Percentiles rank a stretch among this genome's conserved stretches.
Evolutionary conservation across 2,329 filamentous ascomycete species (phyloP).

Genomic region (Trichoderma arundinaceum): DNA sequence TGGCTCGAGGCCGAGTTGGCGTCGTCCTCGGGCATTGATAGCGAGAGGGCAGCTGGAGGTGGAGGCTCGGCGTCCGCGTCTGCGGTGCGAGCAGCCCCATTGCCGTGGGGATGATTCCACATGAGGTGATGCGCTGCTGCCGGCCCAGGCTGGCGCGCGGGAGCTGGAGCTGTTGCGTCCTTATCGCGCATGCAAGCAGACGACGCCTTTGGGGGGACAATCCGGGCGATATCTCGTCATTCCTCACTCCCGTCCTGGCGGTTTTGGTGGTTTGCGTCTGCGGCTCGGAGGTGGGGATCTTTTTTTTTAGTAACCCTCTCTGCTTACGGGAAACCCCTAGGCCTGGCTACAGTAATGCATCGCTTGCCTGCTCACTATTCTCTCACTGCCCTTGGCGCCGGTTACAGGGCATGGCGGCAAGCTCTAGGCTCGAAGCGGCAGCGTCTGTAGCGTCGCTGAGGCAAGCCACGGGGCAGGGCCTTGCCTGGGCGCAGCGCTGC

Average conservation of each 20-base stretch:
- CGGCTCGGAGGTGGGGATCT: constrained; percentile 19
- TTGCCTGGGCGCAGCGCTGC: background rate
- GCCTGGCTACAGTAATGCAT: too few species aligned
- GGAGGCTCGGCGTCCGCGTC: constrained; percentile 16
- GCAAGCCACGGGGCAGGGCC: too few species aligned
- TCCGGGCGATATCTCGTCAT: constrained; percentile 24
- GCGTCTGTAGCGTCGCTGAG: too few species aligned
- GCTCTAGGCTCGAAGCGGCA: background rate
- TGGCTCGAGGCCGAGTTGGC: constrained; percentile 45
- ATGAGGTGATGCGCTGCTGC: constrained; percentile 31
- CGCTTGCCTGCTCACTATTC: too few species aligned
- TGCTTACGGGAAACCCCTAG: constrained; percentile 10
- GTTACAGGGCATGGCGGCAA: constrained; percentile 11
- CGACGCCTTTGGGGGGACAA: background rate
- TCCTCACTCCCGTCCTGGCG: constrained; percentile 5
- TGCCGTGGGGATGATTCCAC: constrained; percentile 39
- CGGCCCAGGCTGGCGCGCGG: background rate
- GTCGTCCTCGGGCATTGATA: constrained; percentile 46
- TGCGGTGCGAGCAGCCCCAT: constrained; percentile 38
- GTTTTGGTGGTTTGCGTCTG: constrained; percentile 1
- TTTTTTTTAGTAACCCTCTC: constrained; percentile 10
- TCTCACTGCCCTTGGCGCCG: too few species aligned
- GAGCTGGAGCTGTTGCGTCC: background rate
- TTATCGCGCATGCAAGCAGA: constrained; percentile 21
- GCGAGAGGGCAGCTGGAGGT: constrained; percentile 27